Evolutionary conservation across 73 alveolate species (phyloP).

Genomic region (Uronychia setigera): DNA sequence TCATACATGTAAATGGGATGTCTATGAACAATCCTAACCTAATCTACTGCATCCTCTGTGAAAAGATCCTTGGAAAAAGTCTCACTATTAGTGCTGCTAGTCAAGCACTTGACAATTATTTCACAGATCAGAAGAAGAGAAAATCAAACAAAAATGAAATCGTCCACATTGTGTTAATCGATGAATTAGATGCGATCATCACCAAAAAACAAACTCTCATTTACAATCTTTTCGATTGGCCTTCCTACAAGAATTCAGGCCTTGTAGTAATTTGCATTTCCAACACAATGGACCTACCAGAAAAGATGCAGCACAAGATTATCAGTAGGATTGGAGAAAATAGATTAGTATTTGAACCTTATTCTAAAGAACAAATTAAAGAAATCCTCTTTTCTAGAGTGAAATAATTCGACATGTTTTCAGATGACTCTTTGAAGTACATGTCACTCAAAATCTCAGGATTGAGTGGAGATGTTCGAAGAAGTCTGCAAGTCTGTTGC

Average conservation of each 20-base stretch:
- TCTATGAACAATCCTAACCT: constrained; percentile 44
- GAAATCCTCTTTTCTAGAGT: constrained; percentile 67
- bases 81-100: constrained; percentile 1
- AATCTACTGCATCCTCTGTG: constrained; percentile 18
- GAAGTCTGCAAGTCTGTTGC: constrained; percentile 77
- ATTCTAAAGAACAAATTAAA: constrained; percentile 71
- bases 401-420: constrained; percentile 62
- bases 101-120: not conserved
- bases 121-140: constrained; percentile 2
- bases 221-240: constrained; percentile 79
- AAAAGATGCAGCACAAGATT: constrained; percentile 69
- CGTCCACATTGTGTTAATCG: constrained; percentile 47
- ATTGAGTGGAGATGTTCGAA: constrained; percentile 84
- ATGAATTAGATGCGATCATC: constrained; percentile 78
- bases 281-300: constrained; percentile 88
- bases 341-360: constrained; percentile 81
- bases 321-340: constrained; percentile 83
- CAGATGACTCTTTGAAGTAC: constrained; percentile 65
- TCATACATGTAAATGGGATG: not conserved
- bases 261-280: constrained; percentile 83
- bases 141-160: not conserved
- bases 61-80: not conserved
- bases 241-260: constrained; percentile 67
- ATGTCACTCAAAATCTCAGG: constrained; percentile 83
- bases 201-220: constrained; percentile 70